Conservation (phyloP, 73 alveolate genomes). For the Symbiodinium natans region DNA sequence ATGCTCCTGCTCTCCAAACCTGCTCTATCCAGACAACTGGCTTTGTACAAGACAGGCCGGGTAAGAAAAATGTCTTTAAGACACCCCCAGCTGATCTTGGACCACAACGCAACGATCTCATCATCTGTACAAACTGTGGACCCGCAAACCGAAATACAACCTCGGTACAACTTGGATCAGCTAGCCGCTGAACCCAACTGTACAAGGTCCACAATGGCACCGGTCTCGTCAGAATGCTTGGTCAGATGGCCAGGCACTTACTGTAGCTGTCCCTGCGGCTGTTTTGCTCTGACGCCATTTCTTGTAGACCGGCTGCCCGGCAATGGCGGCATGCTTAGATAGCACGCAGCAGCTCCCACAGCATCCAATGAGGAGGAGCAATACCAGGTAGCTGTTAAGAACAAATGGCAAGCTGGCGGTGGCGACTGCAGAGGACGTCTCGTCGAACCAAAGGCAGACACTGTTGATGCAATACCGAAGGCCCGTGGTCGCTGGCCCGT, state of each 20-base stretch:
- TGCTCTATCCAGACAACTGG: no score
- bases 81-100: background rate
- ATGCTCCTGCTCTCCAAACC: no score
- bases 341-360: conserved; percentile 80
- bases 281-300: background rate
- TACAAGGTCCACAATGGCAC: no score
- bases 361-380: conserved; percentile 43
- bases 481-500: conserved; percentile 96
- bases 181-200: background rate
- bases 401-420: conserved; percentile 19
- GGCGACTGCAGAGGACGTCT: background rate
- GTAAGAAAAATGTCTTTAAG: background rate
- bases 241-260: background rate
- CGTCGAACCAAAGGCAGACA: conserved; percentile 93
- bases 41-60: background rate
- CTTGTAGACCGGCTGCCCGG: conserved; percentile 17
- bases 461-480: conserved; percentile 96
- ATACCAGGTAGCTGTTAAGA: conserved; percentile 35
- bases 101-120: no score
- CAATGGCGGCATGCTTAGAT: conserved; percentile 34
- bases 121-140: background rate
- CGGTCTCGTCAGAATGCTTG: conserved; percentile 1
- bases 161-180: background rate
- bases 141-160: background rate
- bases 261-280: background rate